Conservation (phyloP, 2,329 filamentous ascomycete genomes). For the Aspergillus sp. region DNA sequence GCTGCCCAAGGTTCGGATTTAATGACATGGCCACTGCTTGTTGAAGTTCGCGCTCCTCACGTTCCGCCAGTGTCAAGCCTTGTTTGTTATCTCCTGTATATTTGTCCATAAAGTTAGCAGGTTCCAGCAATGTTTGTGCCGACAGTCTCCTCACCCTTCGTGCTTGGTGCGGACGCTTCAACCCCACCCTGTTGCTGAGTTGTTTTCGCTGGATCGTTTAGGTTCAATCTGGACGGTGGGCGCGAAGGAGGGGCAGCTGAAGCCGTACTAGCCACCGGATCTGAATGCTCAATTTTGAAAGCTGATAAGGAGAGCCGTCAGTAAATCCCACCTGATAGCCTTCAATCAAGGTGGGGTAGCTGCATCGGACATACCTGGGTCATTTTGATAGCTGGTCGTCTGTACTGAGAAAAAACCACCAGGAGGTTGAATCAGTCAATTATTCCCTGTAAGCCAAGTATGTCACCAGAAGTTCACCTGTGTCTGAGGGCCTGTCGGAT, state of each 20-base stretch:
- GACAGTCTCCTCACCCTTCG: constrained; percentile 19
- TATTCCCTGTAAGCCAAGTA: neutral
- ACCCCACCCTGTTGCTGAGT: constrained; percentile 17
- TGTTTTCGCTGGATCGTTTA: constrained; percentile 18
- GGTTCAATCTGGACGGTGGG: constrained; percentile 42
- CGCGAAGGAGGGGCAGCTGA: constrained; percentile 40
- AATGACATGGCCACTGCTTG: constrained; percentile 45
- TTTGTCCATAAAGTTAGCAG: constrained; percentile 12
- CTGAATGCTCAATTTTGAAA: constrained; percentile 34
- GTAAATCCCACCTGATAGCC: constrained; percentile 1
- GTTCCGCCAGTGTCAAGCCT: constrained; percentile 36
- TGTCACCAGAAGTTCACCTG: constrained; percentile 21
- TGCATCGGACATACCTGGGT: constrained; percentile 23
- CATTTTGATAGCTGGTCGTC: constrained; percentile 16
- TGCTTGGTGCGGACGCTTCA: constrained; percentile 22
- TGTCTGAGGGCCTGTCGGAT: constrained; percentile 30
- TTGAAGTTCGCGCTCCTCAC: constrained; percentile 41
- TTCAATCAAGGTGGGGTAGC: neutral
- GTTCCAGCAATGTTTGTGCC: neutral
- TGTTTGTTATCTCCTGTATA: constrained; percentile 19
- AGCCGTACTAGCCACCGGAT: constrained; percentile 28
- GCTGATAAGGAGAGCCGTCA: constrained; percentile 17
- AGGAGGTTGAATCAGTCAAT: constrained; percentile 5
- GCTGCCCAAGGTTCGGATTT: constrained; percentile 38
- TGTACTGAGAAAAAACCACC: constrained; percentile 8